Evolutionary conservation across 345 rosid species (phyloP).

Genomic region (Sonneratia alba): DNA sequence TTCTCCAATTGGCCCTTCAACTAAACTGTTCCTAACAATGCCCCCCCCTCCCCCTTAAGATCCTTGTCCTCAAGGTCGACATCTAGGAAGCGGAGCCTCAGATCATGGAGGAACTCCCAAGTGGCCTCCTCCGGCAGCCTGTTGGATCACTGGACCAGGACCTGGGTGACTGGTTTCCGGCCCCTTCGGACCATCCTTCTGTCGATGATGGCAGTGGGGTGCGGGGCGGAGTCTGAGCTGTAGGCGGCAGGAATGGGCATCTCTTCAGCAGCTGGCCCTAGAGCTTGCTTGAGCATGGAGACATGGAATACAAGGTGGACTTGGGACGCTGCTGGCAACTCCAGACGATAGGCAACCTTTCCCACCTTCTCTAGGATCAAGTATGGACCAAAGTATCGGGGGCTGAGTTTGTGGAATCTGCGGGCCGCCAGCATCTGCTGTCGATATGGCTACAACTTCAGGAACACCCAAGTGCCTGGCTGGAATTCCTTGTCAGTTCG

Average conservation of each 20-base stretch:
- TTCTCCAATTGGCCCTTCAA: no score
- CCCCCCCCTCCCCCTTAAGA: background rate
- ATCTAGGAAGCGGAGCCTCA: background rate
- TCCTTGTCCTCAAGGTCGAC: constrained; percentile 3
- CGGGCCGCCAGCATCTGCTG: background rate
- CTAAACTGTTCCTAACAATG: no score
- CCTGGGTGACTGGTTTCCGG: background rate
- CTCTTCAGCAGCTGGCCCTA: background rate
- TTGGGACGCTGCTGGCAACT: no score
- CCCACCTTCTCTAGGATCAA: background rate
- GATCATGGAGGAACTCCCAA: background rate
- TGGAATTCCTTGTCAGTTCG: background rate
- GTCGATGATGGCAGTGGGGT: no score
- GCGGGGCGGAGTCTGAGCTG: background rate
- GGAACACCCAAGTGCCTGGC: no score
- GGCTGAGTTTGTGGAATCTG: background rate
- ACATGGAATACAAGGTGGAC: constrained; percentile 1
- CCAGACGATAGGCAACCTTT: no score
- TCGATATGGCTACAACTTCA: background rate
- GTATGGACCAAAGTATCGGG: constrained; percentile 11
- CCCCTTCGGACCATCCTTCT: no score
- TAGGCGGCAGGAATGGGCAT: background rate
- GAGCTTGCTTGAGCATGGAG: background rate
- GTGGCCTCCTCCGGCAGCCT: background rate
- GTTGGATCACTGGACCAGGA: background rate